A percentile compares a stretch with the other conserved stretches of the same genome.
Evolutionary conservation across 148 eudicot species (phyloP).

Genomic region (Cornus kousa): DNA sequence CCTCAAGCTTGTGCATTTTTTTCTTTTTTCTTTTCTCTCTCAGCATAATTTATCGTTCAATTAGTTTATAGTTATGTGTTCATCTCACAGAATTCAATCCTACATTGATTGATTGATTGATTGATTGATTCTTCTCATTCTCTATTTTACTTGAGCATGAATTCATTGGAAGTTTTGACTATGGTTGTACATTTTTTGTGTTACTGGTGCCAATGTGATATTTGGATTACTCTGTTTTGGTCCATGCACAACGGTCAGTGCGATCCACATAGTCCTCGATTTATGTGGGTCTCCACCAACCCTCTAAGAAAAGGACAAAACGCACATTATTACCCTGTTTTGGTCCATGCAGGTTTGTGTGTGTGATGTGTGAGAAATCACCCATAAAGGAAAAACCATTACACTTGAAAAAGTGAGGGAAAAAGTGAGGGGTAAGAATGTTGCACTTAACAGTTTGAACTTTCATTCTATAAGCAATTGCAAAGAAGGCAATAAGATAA

Average conservation of each 20-base stretch:
- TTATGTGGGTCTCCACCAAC: no score
- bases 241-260: no score
- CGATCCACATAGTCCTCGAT: no score
- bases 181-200: not conserved
- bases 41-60: not conserved
- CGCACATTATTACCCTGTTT: no score
- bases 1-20: not conserved
- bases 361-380: no score
- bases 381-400: no score
- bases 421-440: not conserved
- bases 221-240: not conserved
- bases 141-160: not conserved
- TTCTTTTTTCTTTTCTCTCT: not conserved
- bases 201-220: not conserved
- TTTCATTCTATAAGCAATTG: not conserved
- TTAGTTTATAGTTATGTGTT: not conserved
- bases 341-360: no score
- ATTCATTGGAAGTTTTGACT: not conserved
- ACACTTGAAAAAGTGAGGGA: no score
- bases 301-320: no score
- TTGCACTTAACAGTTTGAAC: not conserved
- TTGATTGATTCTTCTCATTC: not conserved
- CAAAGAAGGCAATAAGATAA: not conserved
- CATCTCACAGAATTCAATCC: not conserved
- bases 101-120: no score